Percentiles rank a stretch among this genome's conserved stretches.
phyloP scores from a whole-genome alignment of 768 basidiomycete species.

The Tulasnella sp. region DNA sequence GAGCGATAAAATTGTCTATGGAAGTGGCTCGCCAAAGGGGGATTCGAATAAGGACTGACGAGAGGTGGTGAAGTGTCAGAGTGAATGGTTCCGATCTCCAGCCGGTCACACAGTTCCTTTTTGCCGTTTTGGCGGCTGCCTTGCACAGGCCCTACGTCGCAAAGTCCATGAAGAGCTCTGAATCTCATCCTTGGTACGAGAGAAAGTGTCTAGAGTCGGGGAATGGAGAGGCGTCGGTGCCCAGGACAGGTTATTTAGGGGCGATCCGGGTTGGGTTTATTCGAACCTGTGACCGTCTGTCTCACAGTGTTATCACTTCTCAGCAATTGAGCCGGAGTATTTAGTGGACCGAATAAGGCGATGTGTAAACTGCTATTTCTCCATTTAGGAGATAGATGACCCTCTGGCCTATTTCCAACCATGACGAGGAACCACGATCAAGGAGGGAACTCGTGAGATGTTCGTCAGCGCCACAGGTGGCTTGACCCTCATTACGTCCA shows the following conservation, averaged over 20 bases:
- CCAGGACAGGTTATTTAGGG: neutral
- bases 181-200: neutral
- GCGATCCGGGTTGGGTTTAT: neutral
- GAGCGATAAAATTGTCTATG: too few relatives aligned
- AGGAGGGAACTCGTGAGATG: neutral
- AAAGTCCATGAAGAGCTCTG: neutral
- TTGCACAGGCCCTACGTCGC: neutral
- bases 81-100: neutral
- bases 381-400: neutral
- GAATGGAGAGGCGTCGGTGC: neutral
- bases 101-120: neutral
- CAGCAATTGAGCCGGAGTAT: neutral
- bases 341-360: neutral
- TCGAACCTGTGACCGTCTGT: neutral
- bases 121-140: neutral
- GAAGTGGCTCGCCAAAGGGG: too few relatives aligned
- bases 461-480: neutral
- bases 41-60: neutral
- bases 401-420: neutral
- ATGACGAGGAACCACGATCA: neutral
- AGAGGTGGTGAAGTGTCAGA: neutral
- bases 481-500: neutral
- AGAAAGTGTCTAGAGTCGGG: neutral
- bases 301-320: neutral
- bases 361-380: neutral